These are phyloP conservation scores for Neurospora terricola DNA, from an alignment of 495 filamentous ascomycete genomes.

Conservation along the genomic window DNA sequence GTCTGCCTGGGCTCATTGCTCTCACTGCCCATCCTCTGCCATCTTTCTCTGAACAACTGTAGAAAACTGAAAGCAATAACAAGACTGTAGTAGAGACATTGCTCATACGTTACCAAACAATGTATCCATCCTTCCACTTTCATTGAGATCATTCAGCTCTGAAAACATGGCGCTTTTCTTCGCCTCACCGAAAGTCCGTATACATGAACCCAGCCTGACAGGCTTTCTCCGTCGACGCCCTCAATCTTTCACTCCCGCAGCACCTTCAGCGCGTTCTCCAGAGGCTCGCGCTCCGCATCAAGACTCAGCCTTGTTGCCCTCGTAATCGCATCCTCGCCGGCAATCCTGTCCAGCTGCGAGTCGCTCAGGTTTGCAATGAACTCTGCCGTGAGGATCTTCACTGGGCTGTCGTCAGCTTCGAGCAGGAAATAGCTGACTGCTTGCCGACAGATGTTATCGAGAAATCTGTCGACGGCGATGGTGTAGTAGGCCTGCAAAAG, in stretches of 20 bases:
- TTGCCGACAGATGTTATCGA: conserved; percentile 41
- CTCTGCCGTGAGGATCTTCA: conserved; percentile 19
- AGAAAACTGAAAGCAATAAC: not conserved
- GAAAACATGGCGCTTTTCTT: conserved; percentile 21
- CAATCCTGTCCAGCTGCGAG: conserved; percentile 28
- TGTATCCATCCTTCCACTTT: not conserved
- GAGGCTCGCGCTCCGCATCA: conserved; percentile 13
- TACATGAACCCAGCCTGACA: not conserved
- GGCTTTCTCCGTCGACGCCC: not conserved
- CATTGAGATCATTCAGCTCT: conserved; percentile 29
- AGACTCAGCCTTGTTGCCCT: conserved; percentile 15
- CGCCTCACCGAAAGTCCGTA: not conserved
- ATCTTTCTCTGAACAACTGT: not conserved
- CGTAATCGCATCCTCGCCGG: conserved; percentile 20
- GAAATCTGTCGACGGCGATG: conserved; percentile 44
- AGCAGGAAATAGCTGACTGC: conserved; percentile 27
- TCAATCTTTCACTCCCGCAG: conserved; percentile 1
- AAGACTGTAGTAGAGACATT: not conserved
- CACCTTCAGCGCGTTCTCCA: conserved; percentile 17
- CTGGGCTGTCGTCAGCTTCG: conserved; percentile 16
- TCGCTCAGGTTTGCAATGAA: conserved; percentile 17
- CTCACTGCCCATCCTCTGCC: not conserved
- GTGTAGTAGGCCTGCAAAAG: conserved; percentile 51
- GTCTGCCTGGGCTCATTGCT: not conserved
- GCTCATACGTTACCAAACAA: not conserved